Conservation (phyloP, 345 rosid genomes). For the Salix brachista region DNA sequence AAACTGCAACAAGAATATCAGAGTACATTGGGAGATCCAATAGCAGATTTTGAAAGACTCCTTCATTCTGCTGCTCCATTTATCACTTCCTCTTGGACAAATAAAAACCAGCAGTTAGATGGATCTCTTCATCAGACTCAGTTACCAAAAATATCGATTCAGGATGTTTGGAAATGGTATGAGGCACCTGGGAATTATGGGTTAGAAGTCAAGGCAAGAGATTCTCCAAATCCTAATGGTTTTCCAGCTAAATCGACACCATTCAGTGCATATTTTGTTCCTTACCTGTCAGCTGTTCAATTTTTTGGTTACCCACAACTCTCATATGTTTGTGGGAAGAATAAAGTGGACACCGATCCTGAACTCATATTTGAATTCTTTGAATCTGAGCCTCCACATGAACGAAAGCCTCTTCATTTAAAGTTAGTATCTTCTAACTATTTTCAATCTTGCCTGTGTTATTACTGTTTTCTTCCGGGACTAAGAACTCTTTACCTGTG, state of each 20-base stretch:
- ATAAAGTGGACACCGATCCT: not conserved
- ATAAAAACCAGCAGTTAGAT: not conserved
- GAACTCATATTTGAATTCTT: conserved; percentile 29
- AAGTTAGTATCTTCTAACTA: conserved; percentile 14
- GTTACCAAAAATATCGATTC: conserved; percentile 17
- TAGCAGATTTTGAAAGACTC: conserved; percentile 28
- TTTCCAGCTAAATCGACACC: not conserved
- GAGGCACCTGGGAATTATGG: conserved; percentile 28
- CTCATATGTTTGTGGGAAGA: not conserved
- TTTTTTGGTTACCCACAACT: conserved; percentile 14
- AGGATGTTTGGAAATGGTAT: conserved; percentile 28
- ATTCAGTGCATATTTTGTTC: conserved; percentile 30
- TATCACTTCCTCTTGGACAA: conserved; percentile 3
- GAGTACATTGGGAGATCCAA: conserved; percentile 9
- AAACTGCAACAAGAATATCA: conserved; percentile 22
- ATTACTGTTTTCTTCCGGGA: not conserved
- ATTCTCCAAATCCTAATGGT: conserved; percentile 5
- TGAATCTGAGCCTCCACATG: conserved; percentile 21
- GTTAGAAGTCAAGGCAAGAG: conserved; percentile 20
- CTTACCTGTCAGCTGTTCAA: conserved; percentile 32
- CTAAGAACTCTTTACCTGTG: not conserved
- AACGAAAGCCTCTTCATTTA: conserved; percentile 25
- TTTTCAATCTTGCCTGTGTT: not conserved
- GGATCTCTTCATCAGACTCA: conserved; percentile 13
- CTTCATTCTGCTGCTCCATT: conserved; percentile 21